Percentiles rank a stretch among this genome's conserved stretches.
Evolutionary conservation across 176 grass and related monocot genomes (phyloP).

Genomic region (Ensete ventricosum): DNA sequence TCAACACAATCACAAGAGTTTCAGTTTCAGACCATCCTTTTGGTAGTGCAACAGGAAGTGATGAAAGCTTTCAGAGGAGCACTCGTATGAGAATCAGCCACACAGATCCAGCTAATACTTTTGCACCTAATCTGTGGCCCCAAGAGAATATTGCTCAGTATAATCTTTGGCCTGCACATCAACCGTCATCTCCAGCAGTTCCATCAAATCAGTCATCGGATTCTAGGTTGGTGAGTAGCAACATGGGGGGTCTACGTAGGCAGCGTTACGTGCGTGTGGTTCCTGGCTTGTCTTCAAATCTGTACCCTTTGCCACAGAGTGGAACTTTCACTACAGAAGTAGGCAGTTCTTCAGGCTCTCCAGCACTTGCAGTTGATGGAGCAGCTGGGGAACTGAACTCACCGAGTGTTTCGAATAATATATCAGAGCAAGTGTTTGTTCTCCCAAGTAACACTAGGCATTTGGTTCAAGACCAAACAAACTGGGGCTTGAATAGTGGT

Average conservation of each 20-base stretch:
- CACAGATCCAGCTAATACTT: slow-evolving; percentile 4
- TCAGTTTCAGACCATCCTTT: neutral
- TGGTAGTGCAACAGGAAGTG: slow-evolving; percentile 3
- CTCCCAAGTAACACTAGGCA: slow-evolving; percentile 6
- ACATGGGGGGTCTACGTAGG: neutral
- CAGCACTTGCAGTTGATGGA: slow-evolving; percentile 8
- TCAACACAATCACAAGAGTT: neutral
- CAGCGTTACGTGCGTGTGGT: neutral
- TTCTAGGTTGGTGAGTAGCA: neutral
- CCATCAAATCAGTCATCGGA: slow-evolving; percentile 9
- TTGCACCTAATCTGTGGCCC: slow-evolving; percentile 8
- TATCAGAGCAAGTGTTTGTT: slow-evolving; percentile 1
- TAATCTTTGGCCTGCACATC: slow-evolving; percentile 11
- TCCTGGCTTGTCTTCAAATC: slow-evolving; percentile 2
- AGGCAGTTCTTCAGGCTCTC: slow-evolving; percentile 15
- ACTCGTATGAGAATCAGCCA: slow-evolving; percentile 18
- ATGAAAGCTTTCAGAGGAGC: slow-evolving; percentile 12
- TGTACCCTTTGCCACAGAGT: slow-evolving; percentile 18
- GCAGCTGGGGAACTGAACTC: neutral
- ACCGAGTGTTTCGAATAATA: neutral
- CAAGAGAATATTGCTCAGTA: slow-evolving; percentile 1
- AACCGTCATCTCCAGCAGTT: neutral
- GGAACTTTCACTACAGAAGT: slow-evolving; percentile 13
- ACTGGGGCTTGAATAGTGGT: slow-evolving; percentile 15
- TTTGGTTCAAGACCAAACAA: slow-evolving; percentile 11